Conservation (phyloP, 441 rosid genomes). For the Jatropha multifida region DNA sequence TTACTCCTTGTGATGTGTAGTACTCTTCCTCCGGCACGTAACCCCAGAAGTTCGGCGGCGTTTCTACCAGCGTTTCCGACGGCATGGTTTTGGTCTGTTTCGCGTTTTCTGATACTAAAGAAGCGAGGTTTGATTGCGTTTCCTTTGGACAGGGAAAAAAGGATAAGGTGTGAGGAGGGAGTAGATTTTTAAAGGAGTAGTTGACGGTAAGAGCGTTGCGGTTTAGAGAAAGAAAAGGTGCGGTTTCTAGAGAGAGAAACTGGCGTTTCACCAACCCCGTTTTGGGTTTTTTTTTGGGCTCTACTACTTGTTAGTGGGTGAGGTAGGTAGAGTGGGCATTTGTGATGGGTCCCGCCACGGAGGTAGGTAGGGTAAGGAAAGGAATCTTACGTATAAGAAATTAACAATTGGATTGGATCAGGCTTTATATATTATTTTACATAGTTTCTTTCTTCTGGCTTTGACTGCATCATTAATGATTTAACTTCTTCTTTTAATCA, state of each 20-base stretch:
- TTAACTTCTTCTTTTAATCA: no score
- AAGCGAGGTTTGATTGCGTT: neutral
- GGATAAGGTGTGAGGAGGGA: neutral
- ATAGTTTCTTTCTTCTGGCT: no score
- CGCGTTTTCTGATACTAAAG: neutral
- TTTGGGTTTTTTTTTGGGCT: neutral
- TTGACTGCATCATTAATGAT: no score
- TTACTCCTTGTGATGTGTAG: constrained; percentile 76
- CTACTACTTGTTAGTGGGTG: neutral
- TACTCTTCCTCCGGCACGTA: constrained; percentile 80
- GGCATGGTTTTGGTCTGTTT: constrained; percentile 45
- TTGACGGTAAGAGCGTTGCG: neutral
- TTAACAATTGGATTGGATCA: no score
- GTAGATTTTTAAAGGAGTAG: neutral
- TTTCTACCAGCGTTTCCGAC: constrained; percentile 32
- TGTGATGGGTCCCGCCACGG: constrained; percentile 1
- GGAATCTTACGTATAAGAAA: no score
- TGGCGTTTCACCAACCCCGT: constrained; percentile 17
- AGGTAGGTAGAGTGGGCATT: constrained; percentile 22
- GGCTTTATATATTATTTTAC: no score
- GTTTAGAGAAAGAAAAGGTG: neutral
- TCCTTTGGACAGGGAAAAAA: neutral
- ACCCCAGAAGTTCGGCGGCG: constrained; percentile 79
- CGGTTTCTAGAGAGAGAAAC: neutral
- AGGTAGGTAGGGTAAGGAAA: neutral